phyloP scores from a whole-genome alignment of 2,329 filamentous ascomycete species.

The Sphaerulina populicola region DNA sequence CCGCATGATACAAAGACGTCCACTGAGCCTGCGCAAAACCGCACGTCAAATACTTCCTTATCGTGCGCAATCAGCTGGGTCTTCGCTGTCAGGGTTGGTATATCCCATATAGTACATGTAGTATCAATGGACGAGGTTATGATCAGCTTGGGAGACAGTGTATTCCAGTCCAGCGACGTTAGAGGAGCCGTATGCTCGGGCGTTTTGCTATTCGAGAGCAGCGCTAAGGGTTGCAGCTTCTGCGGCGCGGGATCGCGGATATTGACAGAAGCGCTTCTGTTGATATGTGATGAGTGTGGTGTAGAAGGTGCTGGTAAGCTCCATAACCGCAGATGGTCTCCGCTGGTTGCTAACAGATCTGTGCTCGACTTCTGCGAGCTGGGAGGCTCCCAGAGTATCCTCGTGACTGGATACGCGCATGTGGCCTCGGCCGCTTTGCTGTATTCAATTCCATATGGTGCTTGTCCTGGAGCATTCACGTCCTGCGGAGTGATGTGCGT shows the following conservation, averaged over 20 bases:
- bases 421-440: conserved; percentile 91
- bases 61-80: conserved; percentile 97
- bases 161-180: conserved; percentile 97
- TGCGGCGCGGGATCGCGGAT: conserved; percentile 54
- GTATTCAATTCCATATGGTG: conserved; percentile 77
- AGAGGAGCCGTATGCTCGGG: conserved; percentile 95
- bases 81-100: conserved; percentile 92
- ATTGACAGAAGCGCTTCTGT: conserved; percentile 53
- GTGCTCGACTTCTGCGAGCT: conserved; percentile 92
- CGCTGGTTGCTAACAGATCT: conserved; percentile 87
- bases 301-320: conserved; percentile 57
- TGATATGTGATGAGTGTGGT: conserved; percentile 51
- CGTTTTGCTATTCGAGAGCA: conserved; percentile 95
- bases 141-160: conserved; percentile 88
- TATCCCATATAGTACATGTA: conserved; percentile 99
- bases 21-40: conserved; percentile 96
- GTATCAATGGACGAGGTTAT: conserved; percentile 99
- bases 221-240: conserved; percentile 83
- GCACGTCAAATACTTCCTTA: conserved; percentile 97
- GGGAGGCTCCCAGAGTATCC: conserved; percentile 90
- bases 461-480: conserved; percentile 58
- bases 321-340: conserved; percentile 89
- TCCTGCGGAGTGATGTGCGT: conserved; percentile 66
- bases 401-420: conserved; percentile 93
- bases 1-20: conserved; percentile 98